These are phyloP conservation scores for Clitopilus passeckerianus DNA, from an alignment of 768 basidiomycete species.

Conservation along the genomic window DNA sequence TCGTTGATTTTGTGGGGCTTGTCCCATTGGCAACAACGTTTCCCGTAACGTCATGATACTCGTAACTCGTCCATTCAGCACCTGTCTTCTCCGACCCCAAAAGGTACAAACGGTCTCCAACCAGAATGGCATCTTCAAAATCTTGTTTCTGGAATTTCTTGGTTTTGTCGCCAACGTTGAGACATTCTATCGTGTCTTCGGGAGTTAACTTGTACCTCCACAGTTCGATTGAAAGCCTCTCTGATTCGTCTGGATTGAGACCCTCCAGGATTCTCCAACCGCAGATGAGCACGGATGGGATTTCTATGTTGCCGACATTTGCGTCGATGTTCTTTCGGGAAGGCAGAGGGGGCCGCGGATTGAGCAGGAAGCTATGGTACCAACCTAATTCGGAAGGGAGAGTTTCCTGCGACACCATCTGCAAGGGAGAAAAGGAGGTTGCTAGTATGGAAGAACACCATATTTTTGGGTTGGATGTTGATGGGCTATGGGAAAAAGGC, in stretches of 20 bases:
- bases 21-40: too few relatives aligned
- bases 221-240: background rate
- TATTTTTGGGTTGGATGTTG: background rate
- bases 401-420: background rate
- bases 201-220: background rate
- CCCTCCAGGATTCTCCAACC: background rate
- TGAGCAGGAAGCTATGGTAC: background rate
- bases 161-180: background rate
- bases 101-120: background rate
- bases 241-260: background rate
- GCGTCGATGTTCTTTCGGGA: background rate
- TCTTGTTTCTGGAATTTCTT: background rate
- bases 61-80: background rate
- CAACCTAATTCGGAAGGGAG: background rate
- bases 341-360: background rate
- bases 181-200: background rate
- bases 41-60: too few relatives aligned
- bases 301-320: background rate
- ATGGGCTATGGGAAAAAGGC: background rate
- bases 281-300: background rate
- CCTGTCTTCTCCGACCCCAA: background rate
- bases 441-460: background rate
- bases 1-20: too few relatives aligned
- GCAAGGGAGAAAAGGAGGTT: background rate
- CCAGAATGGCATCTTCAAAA: background rate